phyloP scores from a whole-genome alignment of 352 stramenopile species.

The Phytophthora tubulina region DNA sequence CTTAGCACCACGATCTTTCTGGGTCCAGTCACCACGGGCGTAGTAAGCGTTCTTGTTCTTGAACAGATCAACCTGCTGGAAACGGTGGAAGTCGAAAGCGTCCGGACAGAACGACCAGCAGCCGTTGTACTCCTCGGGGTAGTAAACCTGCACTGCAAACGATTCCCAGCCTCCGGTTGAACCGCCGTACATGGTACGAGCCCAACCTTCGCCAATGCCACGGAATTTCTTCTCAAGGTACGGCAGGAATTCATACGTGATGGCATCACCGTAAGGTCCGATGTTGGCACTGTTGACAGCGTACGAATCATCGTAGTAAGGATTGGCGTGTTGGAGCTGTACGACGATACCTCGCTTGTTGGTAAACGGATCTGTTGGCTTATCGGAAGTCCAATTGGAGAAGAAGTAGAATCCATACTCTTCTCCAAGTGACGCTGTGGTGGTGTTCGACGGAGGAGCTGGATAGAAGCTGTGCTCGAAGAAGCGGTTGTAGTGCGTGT shows the following conservation, averaged over 20 bases:
- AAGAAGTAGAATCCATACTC: constrained; percentile 78
- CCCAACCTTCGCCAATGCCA: constrained; percentile 71
- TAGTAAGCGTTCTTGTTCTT: constrained; percentile 79
- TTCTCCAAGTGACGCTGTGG: constrained; percentile 39
- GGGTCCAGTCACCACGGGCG: constrained; percentile 71
- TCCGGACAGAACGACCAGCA: constrained; percentile 87
- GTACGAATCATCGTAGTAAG: constrained; percentile 87
- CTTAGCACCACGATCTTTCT: constrained; percentile 68
- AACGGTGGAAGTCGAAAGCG: constrained; percentile 80
- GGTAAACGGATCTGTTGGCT: constrained; percentile 56
- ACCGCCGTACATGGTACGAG: constrained; percentile 79
- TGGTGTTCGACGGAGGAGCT: constrained; percentile 38
- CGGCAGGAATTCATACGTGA: constrained; percentile 82
- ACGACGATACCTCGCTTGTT: constrained; percentile 78
- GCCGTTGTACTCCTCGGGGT: constrained; percentile 82
- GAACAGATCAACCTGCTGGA: constrained; percentile 77
- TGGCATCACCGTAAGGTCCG: constrained; percentile 76
- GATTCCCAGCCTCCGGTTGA: constrained; percentile 82
- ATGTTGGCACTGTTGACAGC: constrained; percentile 83
- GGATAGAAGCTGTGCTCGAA: constrained; percentile 70
- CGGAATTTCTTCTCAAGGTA: constrained; percentile 69
- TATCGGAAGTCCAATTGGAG: constrained; percentile 76
- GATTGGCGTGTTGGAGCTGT: constrained; percentile 80
- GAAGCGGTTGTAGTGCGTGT: constrained; percentile 73
- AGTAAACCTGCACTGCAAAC: constrained; percentile 77